Evolutionary conservation across 441 rosid genomes (phyloP), one percentile per base, ranked within the genome.

Genomic region (Erodium trifolium): DNA sequence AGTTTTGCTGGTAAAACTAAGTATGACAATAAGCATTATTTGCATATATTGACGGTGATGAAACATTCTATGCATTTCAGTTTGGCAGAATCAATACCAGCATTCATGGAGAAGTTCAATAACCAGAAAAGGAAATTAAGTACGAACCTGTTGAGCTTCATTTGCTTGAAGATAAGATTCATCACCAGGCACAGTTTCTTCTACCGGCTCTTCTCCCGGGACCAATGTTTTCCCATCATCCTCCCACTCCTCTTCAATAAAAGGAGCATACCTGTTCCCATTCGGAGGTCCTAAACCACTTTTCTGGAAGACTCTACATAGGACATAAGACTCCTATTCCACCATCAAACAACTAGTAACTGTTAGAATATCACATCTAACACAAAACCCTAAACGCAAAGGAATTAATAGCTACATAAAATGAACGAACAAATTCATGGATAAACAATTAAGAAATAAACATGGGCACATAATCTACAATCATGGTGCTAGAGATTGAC

Each of bases 231-330:
- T 70, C 73, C 34, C 73, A 57, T 72, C 84, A 77, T 87, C 92
- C 71, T 86, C 84, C 97, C 97, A 91, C 77, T 93, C 98, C 70
- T 88, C 96, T 81, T 93, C 98, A 43, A 89, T 14, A 72, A 90
- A 91, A 0, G 94, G 96, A 0, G 98, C 98, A 81, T 91, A 89
- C 14, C 96, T 87, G 71, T 86, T 86, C 70, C 94, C 96, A 64
- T 79, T 88, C 5, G 97, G 98, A 43, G 98, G 96, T 67, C 98
- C 98, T 70, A 91, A 85, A 75, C 87, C 87, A 68, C 86, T 87
- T 88, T 91, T 93, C 79, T 84, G 93, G 69, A 93, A 93, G 64
- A 91, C 86, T 83, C 93, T 85, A 80, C 98, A 91, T 23, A 91
- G 83, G 45, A 93, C 98, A 78, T 86, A 93, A 0, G 86, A 76